Evolutionary conservation across 192 early-diverging fungal genomes (phyloP).

Genomic region (Thoreauomyces humboldtii): DNA sequence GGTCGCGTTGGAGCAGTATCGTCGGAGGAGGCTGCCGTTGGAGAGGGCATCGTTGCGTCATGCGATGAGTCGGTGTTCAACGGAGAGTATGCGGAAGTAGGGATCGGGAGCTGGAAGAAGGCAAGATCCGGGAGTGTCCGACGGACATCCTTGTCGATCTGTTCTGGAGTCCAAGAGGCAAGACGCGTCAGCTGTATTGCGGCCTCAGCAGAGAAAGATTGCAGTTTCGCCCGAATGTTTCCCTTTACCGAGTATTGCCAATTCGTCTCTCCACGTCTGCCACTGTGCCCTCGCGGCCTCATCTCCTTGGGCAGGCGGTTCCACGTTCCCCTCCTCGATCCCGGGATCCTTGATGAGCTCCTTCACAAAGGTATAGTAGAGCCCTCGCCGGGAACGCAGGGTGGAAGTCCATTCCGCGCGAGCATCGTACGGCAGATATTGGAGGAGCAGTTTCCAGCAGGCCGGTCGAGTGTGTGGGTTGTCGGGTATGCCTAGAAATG

Average conservation of each 20-base stretch:
- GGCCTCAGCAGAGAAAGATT: not conserved
- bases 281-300: slow-evolving; percentile 1
- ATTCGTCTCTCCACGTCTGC: no score
- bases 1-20: no score
- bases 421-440: slow-evolving; percentile 67
- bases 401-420: slow-evolving; percentile 48
- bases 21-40: no score
- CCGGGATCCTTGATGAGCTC: slow-evolving; percentile 59
- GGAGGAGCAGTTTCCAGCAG: slow-evolving; percentile 70
- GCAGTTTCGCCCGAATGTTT: no score
- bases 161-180: slow-evolving; percentile 30
- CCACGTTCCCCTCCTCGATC: slow-evolving; percentile 37
- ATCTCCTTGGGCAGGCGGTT: no score
- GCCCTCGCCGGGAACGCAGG: slow-evolving; percentile 45
- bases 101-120: slow-evolving; percentile 69
- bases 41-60: no score
- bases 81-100: slow-evolving; percentile 14
- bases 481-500: slow-evolving; percentile 68
- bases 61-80: slow-evolving; percentile 3
- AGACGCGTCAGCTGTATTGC: not conserved
- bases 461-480: slow-evolving; percentile 54
- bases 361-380: slow-evolving; percentile 68
- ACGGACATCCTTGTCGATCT: slow-evolving; percentile 75
- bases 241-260: no score
- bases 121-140: slow-evolving; percentile 72